A percentile compares a stretch with the other conserved stretches of the same genome.
phyloP scores from a whole-genome alignment of 495 filamentous ascomycete species.

The Penicillium herquei region DNA sequence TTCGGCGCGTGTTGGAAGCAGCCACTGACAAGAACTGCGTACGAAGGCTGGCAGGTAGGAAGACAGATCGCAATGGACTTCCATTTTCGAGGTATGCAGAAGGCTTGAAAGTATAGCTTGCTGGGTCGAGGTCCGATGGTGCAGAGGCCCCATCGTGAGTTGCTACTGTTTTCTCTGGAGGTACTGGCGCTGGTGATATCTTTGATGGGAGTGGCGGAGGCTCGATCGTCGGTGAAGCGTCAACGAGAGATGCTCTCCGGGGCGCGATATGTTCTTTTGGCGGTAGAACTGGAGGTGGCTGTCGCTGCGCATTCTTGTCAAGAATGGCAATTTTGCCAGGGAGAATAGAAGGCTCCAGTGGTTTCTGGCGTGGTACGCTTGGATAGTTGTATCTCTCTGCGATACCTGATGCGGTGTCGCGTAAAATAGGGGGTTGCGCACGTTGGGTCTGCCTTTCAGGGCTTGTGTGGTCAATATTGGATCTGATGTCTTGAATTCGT shows the following conservation, averaged over 20 bases:
- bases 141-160: conserved; percentile 23
- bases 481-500: conserved; percentile 45
- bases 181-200: conserved; percentile 24
- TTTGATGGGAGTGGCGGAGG: conserved; percentile 29
- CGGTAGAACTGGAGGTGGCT: conserved; percentile 46
- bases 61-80: conserved; percentile 78
- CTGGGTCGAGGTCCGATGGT: conserved; percentile 40
- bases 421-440: conserved; percentile 10
- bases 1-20: conserved; percentile 68
- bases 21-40: conserved; percentile 69
- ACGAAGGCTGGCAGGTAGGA: conserved; percentile 76
- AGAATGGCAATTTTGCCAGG: conserved; percentile 20
- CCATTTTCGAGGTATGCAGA: conserved; percentile 88
- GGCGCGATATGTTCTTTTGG: conserved; percentile 43
- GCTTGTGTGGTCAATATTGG: conserved; percentile 32
- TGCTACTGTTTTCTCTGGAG: conserved; percentile 37
- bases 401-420: conserved; percentile 12
- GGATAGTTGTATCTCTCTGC: conserved; percentile 51
- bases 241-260: conserved; percentile 18
- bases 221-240: conserved; percentile 11
- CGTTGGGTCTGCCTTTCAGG: conserved; percentile 5
- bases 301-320: conserved; percentile 28
- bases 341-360: conserved; percentile 22
- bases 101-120: conserved; percentile 76
- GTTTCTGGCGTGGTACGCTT: conserved; percentile 47